Evolutionary conservation across 805 yeast genomes (phyloP).

Genomic region (Kodamaea leandrae): DNA sequence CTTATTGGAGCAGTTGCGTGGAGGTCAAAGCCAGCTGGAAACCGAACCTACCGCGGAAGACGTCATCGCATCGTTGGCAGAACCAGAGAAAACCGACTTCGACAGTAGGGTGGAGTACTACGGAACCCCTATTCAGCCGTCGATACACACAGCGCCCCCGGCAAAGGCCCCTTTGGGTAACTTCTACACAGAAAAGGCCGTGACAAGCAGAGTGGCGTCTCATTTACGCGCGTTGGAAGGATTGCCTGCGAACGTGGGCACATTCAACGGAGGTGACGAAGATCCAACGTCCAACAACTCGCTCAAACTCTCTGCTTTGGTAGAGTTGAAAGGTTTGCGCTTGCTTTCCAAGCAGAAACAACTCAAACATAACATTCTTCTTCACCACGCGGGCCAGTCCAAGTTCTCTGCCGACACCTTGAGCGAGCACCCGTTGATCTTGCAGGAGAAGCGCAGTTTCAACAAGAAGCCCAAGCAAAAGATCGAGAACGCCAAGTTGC

Average conservation of each 20-base stretch:
- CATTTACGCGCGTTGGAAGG: slow-evolving; percentile 61
- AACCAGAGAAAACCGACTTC: slow-evolving; percentile 17
- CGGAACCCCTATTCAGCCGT: slow-evolving; percentile 35
- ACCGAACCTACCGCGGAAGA: slow-evolving; percentile 1
- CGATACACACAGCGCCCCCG: slow-evolving; percentile 25
- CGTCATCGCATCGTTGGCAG: slow-evolving; percentile 2
- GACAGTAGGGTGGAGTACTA: slow-evolving; percentile 37
- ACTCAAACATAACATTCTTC: slow-evolving; percentile 58
- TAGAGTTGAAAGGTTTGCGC: slow-evolving; percentile 68
- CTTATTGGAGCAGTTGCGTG: slow-evolving; percentile 32
- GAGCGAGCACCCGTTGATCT: slow-evolving; percentile 52
- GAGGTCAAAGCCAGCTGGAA: too few species aligned
- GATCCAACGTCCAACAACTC: slow-evolving; percentile 40
- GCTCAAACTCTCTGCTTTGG: slow-evolving; percentile 60
- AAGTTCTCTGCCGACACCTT: slow-evolving; percentile 53
- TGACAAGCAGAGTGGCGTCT: slow-evolving; percentile 52
- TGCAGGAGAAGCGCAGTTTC: slow-evolving; percentile 67
- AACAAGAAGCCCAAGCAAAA: slow-evolving; percentile 67
- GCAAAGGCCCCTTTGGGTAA: slow-evolving; percentile 48
- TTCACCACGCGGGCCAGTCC: slow-evolving; percentile 51
- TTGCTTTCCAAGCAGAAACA: slow-evolving; percentile 68
- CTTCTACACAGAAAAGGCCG: slow-evolving; percentile 48
- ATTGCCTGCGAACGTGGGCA: slow-evolving; percentile 69
- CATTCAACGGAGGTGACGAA: slow-evolving; percentile 36
- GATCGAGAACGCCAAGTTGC: slow-evolving; percentile 69